phyloP scores from a whole-genome alignment of 208 protist genomes.

The Crithidia bombi region DNA sequence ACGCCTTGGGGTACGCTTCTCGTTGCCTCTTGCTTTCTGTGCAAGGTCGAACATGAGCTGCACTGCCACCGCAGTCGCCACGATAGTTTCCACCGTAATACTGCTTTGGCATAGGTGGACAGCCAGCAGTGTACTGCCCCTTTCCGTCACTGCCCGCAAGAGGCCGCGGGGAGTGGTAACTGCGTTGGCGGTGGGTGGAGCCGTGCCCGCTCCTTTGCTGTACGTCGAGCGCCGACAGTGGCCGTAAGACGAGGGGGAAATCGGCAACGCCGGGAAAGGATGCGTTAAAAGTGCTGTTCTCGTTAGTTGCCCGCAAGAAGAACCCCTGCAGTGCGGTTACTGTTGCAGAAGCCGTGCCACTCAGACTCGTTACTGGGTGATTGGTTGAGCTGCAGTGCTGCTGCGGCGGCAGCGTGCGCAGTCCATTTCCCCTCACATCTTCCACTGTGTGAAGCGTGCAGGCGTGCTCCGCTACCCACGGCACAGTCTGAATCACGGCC shows the following conservation, averaged over 20 bases:
- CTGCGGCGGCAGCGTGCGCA: not conserved
- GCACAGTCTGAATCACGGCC: not conserved
- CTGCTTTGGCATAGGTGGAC: no score
- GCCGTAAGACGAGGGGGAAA: constrained; percentile 19
- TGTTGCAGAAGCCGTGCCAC: no score
- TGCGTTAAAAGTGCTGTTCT: not conserved
- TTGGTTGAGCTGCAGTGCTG: not conserved
- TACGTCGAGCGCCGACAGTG: constrained; percentile 21
- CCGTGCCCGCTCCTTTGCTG: not conserved
- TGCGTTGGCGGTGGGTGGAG: not conserved
- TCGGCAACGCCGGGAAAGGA: not conserved
- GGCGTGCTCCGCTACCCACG: constrained; percentile 9
- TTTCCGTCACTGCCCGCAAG: not conserved
- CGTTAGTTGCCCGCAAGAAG: not conserved
- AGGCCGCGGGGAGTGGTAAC: not conserved
- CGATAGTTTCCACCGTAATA: no score
- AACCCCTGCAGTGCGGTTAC: constrained; percentile 15
- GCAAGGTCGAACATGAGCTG: not conserved
- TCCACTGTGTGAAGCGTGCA: not conserved
- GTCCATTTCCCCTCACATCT: no score
- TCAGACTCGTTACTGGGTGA: no score
- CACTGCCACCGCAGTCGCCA: not conserved
- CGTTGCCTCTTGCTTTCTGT: not conserved
- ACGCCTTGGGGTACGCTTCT: not conserved
- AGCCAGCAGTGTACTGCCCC: not conserved